Base-by-base conservation (phyloP, 176 grass and related monocot species). In the Canna indica region DNA sequence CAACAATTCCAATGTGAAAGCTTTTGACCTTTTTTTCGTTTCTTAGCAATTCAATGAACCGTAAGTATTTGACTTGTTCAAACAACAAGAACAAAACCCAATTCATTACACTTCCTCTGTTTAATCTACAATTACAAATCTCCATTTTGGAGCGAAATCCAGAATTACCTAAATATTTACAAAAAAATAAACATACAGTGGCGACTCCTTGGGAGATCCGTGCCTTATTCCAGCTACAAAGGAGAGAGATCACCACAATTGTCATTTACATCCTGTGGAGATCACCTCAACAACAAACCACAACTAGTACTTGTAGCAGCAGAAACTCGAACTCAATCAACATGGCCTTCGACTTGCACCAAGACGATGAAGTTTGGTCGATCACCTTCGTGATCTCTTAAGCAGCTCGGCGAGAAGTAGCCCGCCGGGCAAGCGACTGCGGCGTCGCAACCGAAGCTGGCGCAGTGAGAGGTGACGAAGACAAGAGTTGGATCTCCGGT, bases 321-420 rank as follows among this genome's bases (percentile, higher is more conserved):
- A n/a, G 50, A n/a, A 54, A 54, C 50, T 1, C 1, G 50, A 54
- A 18, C 20, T 20, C 47, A 52, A 20, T 18, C 16, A 16, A 20
- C 47, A 52, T 7, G 16, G 20, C 13, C 13, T 2, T 44, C 5
- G 41, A 44, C n/a, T n/a, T n/a, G n/a, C n/a, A n/a, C n/a, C n/a
- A n/a, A n/a, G n/a, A n/a, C n/a, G n/a, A n/a, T n/a, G n/a, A n/a
- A n/a, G n/a, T 44, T 44, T 3, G 36, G 8, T 58, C 6, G 32
- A 59, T 73, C 70, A 33, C 70, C 50, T 73, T 73, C 15, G 70
- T 20, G 48, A 73, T 39, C 48, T 8, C 50, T 73, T 58, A 73
- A 20, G 50, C 50, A 38, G 4, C 48, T 10, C 66, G 66, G 38
- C 36, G 60, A 11, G 73, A 56, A 30, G 41, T 41, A 16, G 56